Evolutionary conservation across 495 filamentous ascomycete genomes (phyloP), one percentile per base, ranked within the genome.

Genomic region (Aspergillus sclerotioniger): DNA sequence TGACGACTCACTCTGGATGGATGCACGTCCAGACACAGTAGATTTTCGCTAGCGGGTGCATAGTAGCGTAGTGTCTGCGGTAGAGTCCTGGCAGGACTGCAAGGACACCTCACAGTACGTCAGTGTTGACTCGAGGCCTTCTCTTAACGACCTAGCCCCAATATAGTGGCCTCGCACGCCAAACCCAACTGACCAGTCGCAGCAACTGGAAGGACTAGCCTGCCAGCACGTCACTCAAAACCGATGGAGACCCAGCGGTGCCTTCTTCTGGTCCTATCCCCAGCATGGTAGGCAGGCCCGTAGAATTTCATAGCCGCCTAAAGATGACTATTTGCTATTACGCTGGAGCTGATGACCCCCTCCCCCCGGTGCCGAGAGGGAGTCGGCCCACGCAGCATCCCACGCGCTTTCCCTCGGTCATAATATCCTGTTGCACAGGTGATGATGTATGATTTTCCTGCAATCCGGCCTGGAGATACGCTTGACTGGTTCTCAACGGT

Each of bases 101-200:
- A 66, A 66, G 63, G 60, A 60, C 60, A 52, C 55, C 63, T 66
- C 60, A 63, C 56, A 53, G 58, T 66, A 66, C 63, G 63, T 66
- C 63, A 66, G 55, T 58, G 44, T 56, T 54, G 60, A 58, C 53
- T 56, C 51, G 56, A 56, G 58, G 58, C 59, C 51, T 45, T 62
- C 59, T 60, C 51, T 53, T 41, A 45, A 54, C 25, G 32, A 58
- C 43, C 55, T 57, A 62, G 57, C 56, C 54, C 60, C 46, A 29
- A 29, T 41, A 58, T 62, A 60, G 58, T 56, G 54, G 51, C 51
- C 57, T 50, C 56, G 48, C 50, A 46, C 58, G 57, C 54, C 39
- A 54, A 58, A 53, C 54, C 47, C 21, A 32, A 43, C 57, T 48
- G 60, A 50, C 63, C 63, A 66, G 51, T 66, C 48, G 58, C 46